These are phyloP conservation scores for Colletotrichum australisinense DNA, from an alignment of 2,329 filamentous ascomycete genomes.

Conservation along the genomic window DNA sequence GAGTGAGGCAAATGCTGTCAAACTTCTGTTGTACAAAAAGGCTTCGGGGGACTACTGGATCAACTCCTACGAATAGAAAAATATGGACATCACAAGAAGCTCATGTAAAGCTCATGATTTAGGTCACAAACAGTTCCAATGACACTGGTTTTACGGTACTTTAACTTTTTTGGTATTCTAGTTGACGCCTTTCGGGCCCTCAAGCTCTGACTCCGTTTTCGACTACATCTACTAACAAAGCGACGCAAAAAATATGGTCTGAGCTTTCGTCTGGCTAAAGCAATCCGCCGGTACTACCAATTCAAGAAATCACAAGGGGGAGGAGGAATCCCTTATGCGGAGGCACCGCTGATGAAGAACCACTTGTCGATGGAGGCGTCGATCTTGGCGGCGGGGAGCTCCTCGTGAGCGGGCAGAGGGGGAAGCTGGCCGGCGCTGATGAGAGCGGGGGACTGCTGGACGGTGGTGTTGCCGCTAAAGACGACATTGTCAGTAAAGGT, in stretches of 20 bases:
- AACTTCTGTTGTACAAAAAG: neutral
- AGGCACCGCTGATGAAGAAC: conserved; percentile 99
- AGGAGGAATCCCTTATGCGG: conserved; percentile 66
- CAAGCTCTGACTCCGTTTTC: neutral
- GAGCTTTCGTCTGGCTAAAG: neutral
- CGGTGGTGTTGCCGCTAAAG: conserved; percentile 82
- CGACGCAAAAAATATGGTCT: neutral
- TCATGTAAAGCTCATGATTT: neutral
- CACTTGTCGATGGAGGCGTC: conserved; percentile 99
- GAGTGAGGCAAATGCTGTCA: neutral
- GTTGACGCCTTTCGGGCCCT: conserved; percentile 11
- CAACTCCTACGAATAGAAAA: neutral
- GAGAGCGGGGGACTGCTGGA: conserved; percentile 79
- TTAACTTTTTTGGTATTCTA: conserved; percentile 29
- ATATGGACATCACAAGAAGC: neutral
- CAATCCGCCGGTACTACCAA: neutral
- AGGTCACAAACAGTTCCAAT: too few species aligned
- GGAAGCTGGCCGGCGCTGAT: conserved; percentile 77
- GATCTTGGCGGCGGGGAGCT: conserved; percentile 86
- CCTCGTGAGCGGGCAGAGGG: conserved; percentile 82
- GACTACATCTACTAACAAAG: conserved; percentile 18
- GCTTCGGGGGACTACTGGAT: neutral
- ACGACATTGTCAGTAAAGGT: conserved; percentile 42
- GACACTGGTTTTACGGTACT: neutral
- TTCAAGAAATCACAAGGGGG: neutral